Evolutionary conservation across 768 basidiomycete species (phyloP).

Genomic region (Termitomyces sp.): DNA sequence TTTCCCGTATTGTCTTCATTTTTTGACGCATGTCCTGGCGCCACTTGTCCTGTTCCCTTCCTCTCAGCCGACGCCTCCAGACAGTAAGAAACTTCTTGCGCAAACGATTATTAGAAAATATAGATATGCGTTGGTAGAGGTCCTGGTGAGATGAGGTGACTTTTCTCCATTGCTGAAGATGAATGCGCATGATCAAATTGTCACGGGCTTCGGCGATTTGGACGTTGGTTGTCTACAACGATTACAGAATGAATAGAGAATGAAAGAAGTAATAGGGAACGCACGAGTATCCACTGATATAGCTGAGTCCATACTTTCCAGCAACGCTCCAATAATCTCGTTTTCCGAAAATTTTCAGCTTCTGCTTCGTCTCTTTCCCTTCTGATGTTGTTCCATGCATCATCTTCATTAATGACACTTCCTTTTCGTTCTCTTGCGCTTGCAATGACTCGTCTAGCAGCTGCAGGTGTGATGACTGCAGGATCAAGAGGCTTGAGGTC

Average conservation of each 20-base stretch:
- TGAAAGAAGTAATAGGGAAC: slow-evolving; percentile 21
- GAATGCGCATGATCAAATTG: slow-evolving; percentile 52
- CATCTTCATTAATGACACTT: slow-evolving; percentile 58
- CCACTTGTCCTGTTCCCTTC: slow-evolving; percentile 55
- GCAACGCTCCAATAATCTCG: slow-evolving; percentile 59
- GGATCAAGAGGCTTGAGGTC: slow-evolving; percentile 15
- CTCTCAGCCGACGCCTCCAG: slow-evolving; percentile 53
- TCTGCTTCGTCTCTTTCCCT: slow-evolving; percentile 64
- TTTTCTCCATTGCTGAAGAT: slow-evolving; percentile 58
- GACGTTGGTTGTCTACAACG: slow-evolving; percentile 54
- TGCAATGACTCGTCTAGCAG: slow-evolving; percentile 23
- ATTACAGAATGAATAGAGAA: background rate
- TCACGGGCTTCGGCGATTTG: slow-evolving; percentile 70
- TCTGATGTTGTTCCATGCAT: slow-evolving; percentile 74
- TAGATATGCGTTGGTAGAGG: slow-evolving; percentile 34
- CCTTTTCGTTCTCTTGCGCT: slow-evolving; percentile 35
- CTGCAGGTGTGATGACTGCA: slow-evolving; percentile 9
- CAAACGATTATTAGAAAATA: slow-evolving; percentile 37
- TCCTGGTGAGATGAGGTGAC: slow-evolving; percentile 29
- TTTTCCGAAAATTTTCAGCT: slow-evolving; percentile 63
- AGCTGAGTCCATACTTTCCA: slow-evolving; percentile 75
- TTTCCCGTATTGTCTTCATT: slow-evolving; percentile 58
- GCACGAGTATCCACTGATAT: slow-evolving; percentile 66
- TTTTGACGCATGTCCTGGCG: slow-evolving; percentile 64
- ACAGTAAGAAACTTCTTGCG: slow-evolving; percentile 33